Evolutionary conservation across 805 yeast species (phyloP).

Genomic region (Candida insectalens): DNA sequence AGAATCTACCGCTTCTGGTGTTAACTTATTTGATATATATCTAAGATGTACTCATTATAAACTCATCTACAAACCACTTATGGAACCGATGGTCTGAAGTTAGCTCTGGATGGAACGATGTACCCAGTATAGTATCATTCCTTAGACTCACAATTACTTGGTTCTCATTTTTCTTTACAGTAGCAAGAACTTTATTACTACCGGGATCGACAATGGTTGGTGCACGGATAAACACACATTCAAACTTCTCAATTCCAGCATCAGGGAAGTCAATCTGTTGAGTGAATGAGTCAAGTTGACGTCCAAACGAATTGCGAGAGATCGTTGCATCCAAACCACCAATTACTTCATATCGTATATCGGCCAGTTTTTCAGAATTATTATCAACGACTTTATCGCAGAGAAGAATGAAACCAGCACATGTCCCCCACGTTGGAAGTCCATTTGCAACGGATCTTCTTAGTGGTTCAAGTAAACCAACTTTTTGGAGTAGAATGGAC

Average conservation of each 20-base stretch:
- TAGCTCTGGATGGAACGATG: slow-evolving; percentile 77
- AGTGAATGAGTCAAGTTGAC: slow-evolving; percentile 63
- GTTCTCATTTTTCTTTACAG: slow-evolving; percentile 21
- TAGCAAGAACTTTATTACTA: slow-evolving; percentile 32
- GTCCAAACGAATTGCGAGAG: slow-evolving; percentile 67
- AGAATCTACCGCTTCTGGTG: slow-evolving; percentile 51
- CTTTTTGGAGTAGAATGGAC: slow-evolving; percentile 60
- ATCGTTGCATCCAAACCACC: slow-evolving; percentile 61
- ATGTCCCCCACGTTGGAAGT: slow-evolving; percentile 71
- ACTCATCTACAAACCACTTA: slow-evolving; percentile 57
- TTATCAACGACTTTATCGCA: slow-evolving; percentile 45
- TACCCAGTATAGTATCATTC: slow-evolving; percentile 59
- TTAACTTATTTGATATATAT: too few species aligned
- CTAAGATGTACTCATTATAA: slow-evolving; percentile 27
- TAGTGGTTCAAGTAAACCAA: slow-evolving; percentile 46
- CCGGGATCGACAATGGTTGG: slow-evolving; percentile 41
- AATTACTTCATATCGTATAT: slow-evolving; percentile 32
- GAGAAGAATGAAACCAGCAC: slow-evolving; percentile 71
- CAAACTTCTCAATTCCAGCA: slow-evolving; percentile 20
- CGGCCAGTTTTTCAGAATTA: slow-evolving; percentile 30
- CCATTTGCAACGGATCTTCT: slow-evolving; percentile 38
- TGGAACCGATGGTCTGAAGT: slow-evolving; percentile 48
- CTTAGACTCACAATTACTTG: slow-evolving; percentile 59
- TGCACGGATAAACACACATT: slow-evolving; percentile 61
- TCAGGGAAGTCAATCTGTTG: slow-evolving; percentile 29